These are phyloP conservation scores for Candida palmyrensis DNA, from an alignment of 805 yeast species.

Conservation along the genomic window DNA sequence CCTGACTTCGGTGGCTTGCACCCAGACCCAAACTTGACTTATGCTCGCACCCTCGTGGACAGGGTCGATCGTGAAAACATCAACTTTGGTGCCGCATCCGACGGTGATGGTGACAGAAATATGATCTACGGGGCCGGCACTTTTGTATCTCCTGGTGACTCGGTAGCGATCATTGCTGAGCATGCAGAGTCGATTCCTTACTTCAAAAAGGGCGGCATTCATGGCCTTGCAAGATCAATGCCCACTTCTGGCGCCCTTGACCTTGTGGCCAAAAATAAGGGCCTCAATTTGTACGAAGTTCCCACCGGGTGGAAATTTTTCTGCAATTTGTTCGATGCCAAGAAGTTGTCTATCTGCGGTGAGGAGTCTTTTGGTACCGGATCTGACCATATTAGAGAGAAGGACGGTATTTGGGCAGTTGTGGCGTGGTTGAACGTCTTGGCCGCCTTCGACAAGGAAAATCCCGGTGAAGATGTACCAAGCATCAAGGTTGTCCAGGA, in stretches of 20 bases:
- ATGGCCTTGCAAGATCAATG: slow-evolving; percentile 95
- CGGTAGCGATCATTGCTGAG: slow-evolving; percentile 96
- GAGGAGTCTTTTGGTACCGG: slow-evolving; percentile 99
- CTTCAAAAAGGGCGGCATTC: slow-evolving; percentile 76
- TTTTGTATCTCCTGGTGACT: slow-evolving; percentile 97
- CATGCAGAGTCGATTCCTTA: slow-evolving; percentile 89
- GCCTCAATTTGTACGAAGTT: slow-evolving; percentile 79
- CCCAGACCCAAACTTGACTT: slow-evolving; percentile 96
- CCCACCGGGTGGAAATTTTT: slow-evolving; percentile 99
- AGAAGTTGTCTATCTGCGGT: slow-evolving; percentile 93
- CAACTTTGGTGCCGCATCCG: slow-evolving; percentile 98
- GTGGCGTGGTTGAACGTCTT: slow-evolving; percentile 95
- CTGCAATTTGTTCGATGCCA: slow-evolving; percentile 91
- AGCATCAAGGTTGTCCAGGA: slow-evolving; percentile 77
- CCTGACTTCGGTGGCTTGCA: slow-evolving; percentile 97
- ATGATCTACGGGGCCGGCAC: slow-evolving; percentile 96
- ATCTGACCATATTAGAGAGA: slow-evolving; percentile 93
- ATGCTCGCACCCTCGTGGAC: slow-evolving; percentile 82
- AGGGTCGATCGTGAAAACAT: slow-evolving; percentile 77
- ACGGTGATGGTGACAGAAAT: slow-evolving; percentile 97
- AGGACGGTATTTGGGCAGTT: slow-evolving; percentile 97
- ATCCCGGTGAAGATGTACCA: slow-evolving; percentile 50
- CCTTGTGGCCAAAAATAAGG: slow-evolving; percentile 76
- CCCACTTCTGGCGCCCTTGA: slow-evolving; percentile 96
- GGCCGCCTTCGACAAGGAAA: slow-evolving; percentile 68